Conservation (phyloP, 2,329 filamentous ascomycete species). For the Ceratocystis papillata region DNA sequence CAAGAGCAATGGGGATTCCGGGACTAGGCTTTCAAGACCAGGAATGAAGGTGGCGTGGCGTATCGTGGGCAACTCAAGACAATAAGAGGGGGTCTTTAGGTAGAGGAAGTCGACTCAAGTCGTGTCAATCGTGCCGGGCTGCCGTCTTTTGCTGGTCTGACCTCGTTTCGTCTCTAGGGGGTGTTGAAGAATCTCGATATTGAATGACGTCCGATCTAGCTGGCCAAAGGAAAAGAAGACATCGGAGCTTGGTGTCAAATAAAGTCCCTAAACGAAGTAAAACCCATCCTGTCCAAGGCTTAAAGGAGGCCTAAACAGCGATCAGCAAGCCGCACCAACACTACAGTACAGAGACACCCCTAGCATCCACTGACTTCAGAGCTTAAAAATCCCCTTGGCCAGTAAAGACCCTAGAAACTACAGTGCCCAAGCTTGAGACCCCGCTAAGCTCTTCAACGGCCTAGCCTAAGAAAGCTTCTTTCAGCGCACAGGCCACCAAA, state of each 20-base stretch:
- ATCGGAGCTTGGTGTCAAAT: neutral
- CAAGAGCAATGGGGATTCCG: neutral
- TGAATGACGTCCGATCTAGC: slow-evolving; percentile 6
- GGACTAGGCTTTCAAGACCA: neutral
- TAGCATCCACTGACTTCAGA: too few species aligned
- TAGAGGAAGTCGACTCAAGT: neutral
- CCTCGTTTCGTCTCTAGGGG: neutral
- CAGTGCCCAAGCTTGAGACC: neutral
- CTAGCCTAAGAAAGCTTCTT: neutral
- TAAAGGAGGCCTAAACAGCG: slow-evolving; percentile 1
- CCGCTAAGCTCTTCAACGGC: neutral
- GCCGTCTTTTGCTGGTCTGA: neutral
- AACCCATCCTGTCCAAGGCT: neutral
- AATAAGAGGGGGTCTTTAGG: neutral
- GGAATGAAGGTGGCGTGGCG: neutral
- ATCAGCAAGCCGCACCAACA: neutral
- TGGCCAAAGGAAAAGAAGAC: neutral
- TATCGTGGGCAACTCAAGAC: slow-evolving; percentile 6
- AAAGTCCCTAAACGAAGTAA: neutral
- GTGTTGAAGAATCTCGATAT: neutral
- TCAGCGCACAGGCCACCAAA: slow-evolving; percentile 8
- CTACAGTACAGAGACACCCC: neutral
- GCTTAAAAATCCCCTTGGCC: neutral
- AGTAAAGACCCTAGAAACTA: neutral
- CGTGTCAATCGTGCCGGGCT: neutral